Percentiles rank a stretch among this genome's conserved stretches.
phyloP scores from a whole-genome alignment of 345 rosid species.

The Gossypium longicalyx region DNA sequence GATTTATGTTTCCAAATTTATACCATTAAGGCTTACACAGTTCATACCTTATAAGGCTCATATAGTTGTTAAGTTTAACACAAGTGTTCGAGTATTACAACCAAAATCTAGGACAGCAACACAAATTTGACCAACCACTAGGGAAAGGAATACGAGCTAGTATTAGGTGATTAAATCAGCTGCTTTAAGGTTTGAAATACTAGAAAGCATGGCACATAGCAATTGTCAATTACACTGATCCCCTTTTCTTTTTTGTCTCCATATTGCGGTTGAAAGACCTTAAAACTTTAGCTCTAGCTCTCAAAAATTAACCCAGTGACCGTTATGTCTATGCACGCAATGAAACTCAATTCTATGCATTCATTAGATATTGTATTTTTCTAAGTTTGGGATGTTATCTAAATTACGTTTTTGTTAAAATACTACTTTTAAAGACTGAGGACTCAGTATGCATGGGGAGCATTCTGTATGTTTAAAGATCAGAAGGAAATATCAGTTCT shows the following conservation, averaged over 20 bases:
- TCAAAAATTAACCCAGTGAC: neutral
- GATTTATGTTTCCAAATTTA: neutral
- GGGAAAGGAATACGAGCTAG: neutral
- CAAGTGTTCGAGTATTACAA: neutral
- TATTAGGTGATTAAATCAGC: neutral
- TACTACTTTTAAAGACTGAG: neutral
- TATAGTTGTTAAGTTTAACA: neutral
- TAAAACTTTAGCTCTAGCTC: neutral
- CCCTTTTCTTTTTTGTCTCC: neutral
- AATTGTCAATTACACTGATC: neutral
- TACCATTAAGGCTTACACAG: neutral
- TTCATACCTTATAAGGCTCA: neutral
- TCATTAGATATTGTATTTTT: neutral
- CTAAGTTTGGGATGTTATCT: neutral
- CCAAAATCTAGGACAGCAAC: neutral
- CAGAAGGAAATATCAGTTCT: neutral
- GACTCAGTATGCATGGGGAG: neutral
- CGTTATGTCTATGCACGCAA: neutral
- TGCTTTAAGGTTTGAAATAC: neutral
- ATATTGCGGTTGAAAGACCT: neutral
- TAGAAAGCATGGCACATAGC: neutral
- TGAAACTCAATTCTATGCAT: neutral
- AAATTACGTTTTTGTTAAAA: neutral
- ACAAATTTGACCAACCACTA: neutral
- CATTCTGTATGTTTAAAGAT: neutral